Conservation (phyloP, 805 yeast genomes). For the Ogataea trehalophila region DNA sequence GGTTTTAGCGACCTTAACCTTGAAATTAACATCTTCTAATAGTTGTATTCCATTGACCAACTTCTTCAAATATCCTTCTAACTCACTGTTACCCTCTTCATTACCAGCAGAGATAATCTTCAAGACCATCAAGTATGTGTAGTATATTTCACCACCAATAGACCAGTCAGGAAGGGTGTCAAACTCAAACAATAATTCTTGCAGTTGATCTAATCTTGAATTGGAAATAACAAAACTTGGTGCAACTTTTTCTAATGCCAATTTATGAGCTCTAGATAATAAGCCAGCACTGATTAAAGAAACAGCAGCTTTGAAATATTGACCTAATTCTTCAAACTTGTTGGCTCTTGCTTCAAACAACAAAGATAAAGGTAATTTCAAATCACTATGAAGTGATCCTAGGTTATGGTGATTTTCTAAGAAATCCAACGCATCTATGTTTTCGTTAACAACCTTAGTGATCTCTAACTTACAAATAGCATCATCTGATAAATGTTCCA, state of each 20-base stretch:
- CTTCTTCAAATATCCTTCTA: slow-evolving; percentile 28
- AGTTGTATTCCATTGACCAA: slow-evolving; percentile 44
- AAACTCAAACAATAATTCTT: slow-evolving; percentile 42
- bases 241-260: slow-evolving; percentile 56
- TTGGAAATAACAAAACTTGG: slow-evolving; percentile 64
- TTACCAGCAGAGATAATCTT: slow-evolving; percentile 9
- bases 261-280: slow-evolving; percentile 59
- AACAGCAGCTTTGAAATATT: slow-evolving; percentile 55
- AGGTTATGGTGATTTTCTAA: slow-evolving; percentile 28
- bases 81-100: slow-evolving; percentile 4
- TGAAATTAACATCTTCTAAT: slow-evolving; percentile 32
- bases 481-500: slow-evolving; percentile 52
- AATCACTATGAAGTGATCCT: slow-evolving; percentile 31
- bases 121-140: slow-evolving; percentile 39
- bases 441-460: slow-evolving; percentile 30
- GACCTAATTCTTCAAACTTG: slow-evolving; percentile 42
- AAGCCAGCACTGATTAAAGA: slow-evolving; percentile 57
- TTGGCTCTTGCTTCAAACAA: slow-evolving; percentile 59
- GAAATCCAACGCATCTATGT: slow-evolving; percentile 29
- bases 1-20: slow-evolving; percentile 44
- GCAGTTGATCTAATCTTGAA: slow-evolving; percentile 25
- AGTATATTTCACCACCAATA: slow-evolving; percentile 55
- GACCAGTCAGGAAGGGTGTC: slow-evolving; percentile 42
- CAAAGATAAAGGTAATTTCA: slow-evolving; percentile 45
- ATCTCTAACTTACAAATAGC: slow-evolving; percentile 38